phyloP scores from a whole-genome alignment of 495 filamentous ascomycete genomes.

The Cudoniella acicularis region DNA sequence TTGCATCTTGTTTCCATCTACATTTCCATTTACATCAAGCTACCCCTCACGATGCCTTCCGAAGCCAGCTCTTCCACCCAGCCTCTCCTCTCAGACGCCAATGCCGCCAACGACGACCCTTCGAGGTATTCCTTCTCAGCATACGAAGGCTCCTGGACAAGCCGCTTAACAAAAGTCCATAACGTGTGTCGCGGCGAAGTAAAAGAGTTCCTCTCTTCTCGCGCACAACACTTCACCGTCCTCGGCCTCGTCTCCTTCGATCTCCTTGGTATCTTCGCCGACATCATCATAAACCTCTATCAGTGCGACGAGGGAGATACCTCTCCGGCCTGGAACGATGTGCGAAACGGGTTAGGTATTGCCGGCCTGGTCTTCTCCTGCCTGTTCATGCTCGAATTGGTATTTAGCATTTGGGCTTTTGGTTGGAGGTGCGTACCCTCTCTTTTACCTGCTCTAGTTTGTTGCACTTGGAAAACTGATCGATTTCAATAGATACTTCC shows the following conservation, averaged over 20 bases:
- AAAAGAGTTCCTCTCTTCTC: conserved; percentile 46
- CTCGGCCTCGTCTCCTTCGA: conserved; percentile 54
- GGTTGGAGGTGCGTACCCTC: conserved; percentile 42
- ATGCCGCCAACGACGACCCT: neutral
- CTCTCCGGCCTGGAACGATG: conserved; percentile 20
- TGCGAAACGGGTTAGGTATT: conserved; percentile 19
- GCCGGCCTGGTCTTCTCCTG: conserved; percentile 49
- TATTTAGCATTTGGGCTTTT: conserved; percentile 52
- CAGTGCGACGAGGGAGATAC: conserved; percentile 48
- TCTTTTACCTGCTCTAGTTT: conserved; percentile 2
- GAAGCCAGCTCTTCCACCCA: conserved; percentile 3
- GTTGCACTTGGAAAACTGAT: too few relatives aligned
- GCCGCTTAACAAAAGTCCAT: too few relatives aligned
- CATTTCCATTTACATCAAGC: neutral
- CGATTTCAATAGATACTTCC: conserved; percentile 67
- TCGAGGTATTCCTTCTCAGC: too few relatives aligned
- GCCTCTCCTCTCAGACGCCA: conserved; percentile 4
- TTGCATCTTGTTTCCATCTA: neutral
- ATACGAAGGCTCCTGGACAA: too few relatives aligned
- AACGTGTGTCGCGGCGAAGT: too few relatives aligned
- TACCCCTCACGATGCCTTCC: neutral
- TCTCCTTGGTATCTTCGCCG: conserved; percentile 55
- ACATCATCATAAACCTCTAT: conserved; percentile 58
- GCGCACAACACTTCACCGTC: conserved; percentile 54
- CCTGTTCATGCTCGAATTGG: conserved; percentile 58